Percentiles rank a stretch among this genome's conserved stretches.
These are phyloP conservation scores for Theobroma cacao DNA, from an alignment of 345 rosid genomes.

Conservation along the genomic window DNA sequence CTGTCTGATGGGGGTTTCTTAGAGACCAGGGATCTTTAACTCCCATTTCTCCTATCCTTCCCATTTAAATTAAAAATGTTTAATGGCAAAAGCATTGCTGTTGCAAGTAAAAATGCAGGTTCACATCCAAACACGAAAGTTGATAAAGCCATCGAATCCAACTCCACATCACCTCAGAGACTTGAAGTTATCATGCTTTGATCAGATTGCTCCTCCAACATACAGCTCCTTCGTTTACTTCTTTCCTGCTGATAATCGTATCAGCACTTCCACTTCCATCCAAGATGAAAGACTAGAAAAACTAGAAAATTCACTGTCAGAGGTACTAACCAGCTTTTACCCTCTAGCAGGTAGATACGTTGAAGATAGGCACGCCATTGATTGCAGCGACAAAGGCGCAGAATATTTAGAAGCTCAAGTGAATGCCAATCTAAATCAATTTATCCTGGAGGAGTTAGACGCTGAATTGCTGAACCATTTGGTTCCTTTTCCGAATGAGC, in stretches of 20 bases:
- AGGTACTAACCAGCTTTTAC: slow-evolving; percentile 22
- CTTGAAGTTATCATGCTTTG: slow-evolving; percentile 33
- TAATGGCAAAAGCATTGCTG: background rate
- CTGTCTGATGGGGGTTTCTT: background rate
- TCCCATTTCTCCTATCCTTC: background rate
- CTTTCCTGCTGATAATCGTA: slow-evolving; percentile 20
- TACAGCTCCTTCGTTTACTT: slow-evolving; percentile 33
- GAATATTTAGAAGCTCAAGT: slow-evolving; percentile 25
- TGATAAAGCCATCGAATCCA: slow-evolving; percentile 42
- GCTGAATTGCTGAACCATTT: slow-evolving; percentile 10
- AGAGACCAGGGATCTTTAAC: background rate
- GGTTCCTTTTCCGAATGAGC: slow-evolving; percentile 3
- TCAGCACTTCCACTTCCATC: slow-evolving; percentile 1
- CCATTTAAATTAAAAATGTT: no score
- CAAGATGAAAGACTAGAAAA: slow-evolving; percentile 13
- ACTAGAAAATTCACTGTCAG: slow-evolving; percentile 32
- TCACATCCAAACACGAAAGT: slow-evolving; percentile 29
- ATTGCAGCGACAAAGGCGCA: slow-evolving; percentile 30
- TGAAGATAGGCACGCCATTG: slow-evolving; percentile 3
- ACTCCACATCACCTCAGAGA: slow-evolving; percentile 34
- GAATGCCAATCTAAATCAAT: background rate
- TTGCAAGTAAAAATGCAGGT: slow-evolving; percentile 19
- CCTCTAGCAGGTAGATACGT: slow-evolving; percentile 26
- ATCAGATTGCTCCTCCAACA: slow-evolving; percentile 38
- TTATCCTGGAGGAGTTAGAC: slow-evolving; percentile 10